Evolutionary conservation across 2,329 filamentous ascomycete species (phyloP).

Genomic region (Plenodomus biglobosus): DNA sequence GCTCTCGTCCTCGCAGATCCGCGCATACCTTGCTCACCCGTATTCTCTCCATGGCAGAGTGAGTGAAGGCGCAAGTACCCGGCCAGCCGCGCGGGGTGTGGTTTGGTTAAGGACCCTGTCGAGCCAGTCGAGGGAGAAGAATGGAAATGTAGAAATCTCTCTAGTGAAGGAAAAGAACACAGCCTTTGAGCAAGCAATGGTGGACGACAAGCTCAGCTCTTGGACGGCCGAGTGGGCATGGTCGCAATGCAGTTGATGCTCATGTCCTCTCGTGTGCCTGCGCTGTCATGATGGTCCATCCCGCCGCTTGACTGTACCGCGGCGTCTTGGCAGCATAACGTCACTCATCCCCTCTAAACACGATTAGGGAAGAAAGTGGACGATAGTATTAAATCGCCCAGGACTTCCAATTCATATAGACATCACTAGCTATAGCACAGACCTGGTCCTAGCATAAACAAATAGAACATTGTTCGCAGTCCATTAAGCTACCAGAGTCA

Average conservation of each 20-base stretch:
- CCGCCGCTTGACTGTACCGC: conserved; percentile 20
- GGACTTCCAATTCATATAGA: not conserved
- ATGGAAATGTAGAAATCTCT: no score
- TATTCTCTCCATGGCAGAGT: conserved; percentile 48
- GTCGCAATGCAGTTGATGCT: conserved; percentile 18
- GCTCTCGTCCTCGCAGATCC: not conserved
- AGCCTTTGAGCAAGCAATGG: not conserved
- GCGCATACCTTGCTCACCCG: conserved; percentile 49
- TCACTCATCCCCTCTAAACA: conserved; percentile 6
- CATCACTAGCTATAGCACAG: no score
- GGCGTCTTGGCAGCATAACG: conserved; percentile 21
- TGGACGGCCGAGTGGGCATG: conserved; percentile 13
- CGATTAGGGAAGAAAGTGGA: no score
- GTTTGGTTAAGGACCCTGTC: no score
- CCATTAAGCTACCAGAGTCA: not conserved
- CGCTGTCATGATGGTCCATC: conserved; percentile 28
- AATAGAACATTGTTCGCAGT: no score
- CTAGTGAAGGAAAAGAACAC: not conserved
- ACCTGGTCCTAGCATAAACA: no score
- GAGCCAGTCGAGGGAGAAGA: not conserved
- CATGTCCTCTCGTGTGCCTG: conserved; percentile 24
- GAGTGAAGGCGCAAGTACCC: conserved; percentile 2
- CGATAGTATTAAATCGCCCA: not conserved
- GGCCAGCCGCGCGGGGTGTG: no score
- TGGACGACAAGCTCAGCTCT: conserved; percentile 5